Base-by-base conservation (phyloP, 305 asterid species). In the Fraxinus angustifolia region DNA sequence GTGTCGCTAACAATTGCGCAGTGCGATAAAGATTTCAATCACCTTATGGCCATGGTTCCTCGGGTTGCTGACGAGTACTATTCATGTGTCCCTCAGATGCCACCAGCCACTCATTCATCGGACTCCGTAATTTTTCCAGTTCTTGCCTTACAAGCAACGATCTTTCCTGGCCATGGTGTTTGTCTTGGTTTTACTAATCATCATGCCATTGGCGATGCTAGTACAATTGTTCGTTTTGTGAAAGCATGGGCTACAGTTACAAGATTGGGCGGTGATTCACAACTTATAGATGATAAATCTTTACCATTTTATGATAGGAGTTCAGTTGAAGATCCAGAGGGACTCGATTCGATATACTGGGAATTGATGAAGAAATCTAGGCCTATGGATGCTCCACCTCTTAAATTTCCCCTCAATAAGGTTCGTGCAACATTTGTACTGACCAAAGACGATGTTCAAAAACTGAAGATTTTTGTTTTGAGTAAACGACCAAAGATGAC, bases 141-240 rank as follows among this genome's bases (percentile, higher is more conserved):
- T n/a, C 48, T 84, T 3, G 84, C 83, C 14, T 36, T 84, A 10
- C 84, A 84, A 36, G 84, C 82, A 17, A 84, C 87, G 6, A 23
- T 84, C 33, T 84, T 84, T 74, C 84, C 87, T 6, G 68, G 70
- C 21, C 3, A 2, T 12, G 87, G 87, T 5, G 14, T 84, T 62
- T 65, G 73, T 28, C 35, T 65, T 26, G 73, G 73, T 28, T 65
- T 65, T 11, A 65, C 73, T 12, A 65, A 65, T 35, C 73, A 65
- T 28, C 73, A 65, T 12, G 73, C 73, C n/a, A 65, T 65, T 26
- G 73, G 73, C 73, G 73, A 65, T 65, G 73, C 73, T 28, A 65
- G 73, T 26, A 65, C 73, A 28, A 65, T 65, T 11, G 73, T 65
- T 28, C 73, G 73, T 26, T 65, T 65, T 65, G 73, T 65, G 35